Evolutionary conservation across 805 yeast genomes (phyloP), one percentile per base, ranked within the genome.

Genomic region (Starmerella lactis-condensi): DNA sequence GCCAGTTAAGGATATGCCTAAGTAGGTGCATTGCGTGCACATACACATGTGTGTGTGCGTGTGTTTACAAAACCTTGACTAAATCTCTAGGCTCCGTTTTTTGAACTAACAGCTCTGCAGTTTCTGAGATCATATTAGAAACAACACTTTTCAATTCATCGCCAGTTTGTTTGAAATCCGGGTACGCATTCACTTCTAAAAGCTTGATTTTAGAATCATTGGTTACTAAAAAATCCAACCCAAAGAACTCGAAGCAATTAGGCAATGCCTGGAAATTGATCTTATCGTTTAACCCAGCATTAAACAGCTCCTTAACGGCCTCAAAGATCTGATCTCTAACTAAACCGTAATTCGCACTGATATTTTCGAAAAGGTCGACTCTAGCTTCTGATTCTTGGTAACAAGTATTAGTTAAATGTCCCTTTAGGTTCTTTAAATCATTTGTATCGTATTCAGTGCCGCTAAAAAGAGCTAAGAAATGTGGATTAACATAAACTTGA

Each of bases 151-250:
- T 76, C 43, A 85, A 58, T 6, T 65, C 75, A 11, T 58, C 66
- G 12, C 98, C 98, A 0, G 96, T 89, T 54, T 89, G 98, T 47
- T 81, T 82, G 57, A 89, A 89, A 50, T 89, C 98, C 1, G 98
- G 98, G 48, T 75, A 89, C 11, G 96, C 74, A 47, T 89, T 89
- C 27, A 82, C 78, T 52, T 89, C 96, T 25, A 85, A 55, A 17
- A 89, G 48, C 27, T 60, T 62, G 3, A 76, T 85, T 10, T 61
- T 50, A 15, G 52, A 48, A 20, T 37, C 33, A 19, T 67, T 57
- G 43, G 70, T 72, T 12, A 89, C 76, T 33, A 89, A 53, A 51
- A 82, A 83, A 51, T 89, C 98, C 11, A 89, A 60, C 1, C 98
- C 98, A 49, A 64, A 89, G 5, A 79, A 62, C 52, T 89, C 98